Base-by-base conservation (phyloP, 2,329 filamentous ascomycete genomes). In the Macrophomina pseudophaseolina region DNA sequence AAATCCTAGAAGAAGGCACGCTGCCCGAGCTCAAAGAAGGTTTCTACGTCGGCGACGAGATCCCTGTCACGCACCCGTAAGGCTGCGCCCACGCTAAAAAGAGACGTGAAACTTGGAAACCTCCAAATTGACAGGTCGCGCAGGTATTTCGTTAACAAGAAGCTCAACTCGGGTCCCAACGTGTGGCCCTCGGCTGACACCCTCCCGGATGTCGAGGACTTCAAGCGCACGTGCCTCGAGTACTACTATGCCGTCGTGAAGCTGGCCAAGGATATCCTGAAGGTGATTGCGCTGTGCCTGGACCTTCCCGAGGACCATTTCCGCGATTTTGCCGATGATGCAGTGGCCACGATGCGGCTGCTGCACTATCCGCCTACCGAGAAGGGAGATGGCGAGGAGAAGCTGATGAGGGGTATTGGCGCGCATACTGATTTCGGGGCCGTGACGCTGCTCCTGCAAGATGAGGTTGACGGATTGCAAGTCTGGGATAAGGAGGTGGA, bases 371-470 rank as follows among this genome's bases (percentile, higher is more conserved):
- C 79, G 0, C 53, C 64, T 3, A 73, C 75, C 0, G 78, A 80
- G 60, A 76, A 78, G 1, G 74, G 75, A 0, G 76, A 80, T 32
- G 72, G 72, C 18, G 78, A 80, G 11, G 70, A 73, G 53, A 75
- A 74, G 67, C 66, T 79, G 33, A 78, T 75, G 16, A 71, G 79
- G 0, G 80, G 80, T 0, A 79, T 81, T 30, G 80, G 80, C 1
- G 80, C 80, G 1, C 80, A 82, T 64, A 81, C 77, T 0, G 80
- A 82, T 53, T 82, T 82, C 53, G 80, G 79, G 3, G 76, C 74
- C 33, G 72, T 82, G 3, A 81, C 80, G 14, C 69, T 81, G 2
- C 71, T 81, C 1, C 70, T 82, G 23, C 80, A 82, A 68, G 79
- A 79, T 54, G 76, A 79, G 4, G 76, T 80, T 0, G 75, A 74